Conservation (phyloP, 768 basidiomycete genomes). For the Suillus subaureus region DNA sequence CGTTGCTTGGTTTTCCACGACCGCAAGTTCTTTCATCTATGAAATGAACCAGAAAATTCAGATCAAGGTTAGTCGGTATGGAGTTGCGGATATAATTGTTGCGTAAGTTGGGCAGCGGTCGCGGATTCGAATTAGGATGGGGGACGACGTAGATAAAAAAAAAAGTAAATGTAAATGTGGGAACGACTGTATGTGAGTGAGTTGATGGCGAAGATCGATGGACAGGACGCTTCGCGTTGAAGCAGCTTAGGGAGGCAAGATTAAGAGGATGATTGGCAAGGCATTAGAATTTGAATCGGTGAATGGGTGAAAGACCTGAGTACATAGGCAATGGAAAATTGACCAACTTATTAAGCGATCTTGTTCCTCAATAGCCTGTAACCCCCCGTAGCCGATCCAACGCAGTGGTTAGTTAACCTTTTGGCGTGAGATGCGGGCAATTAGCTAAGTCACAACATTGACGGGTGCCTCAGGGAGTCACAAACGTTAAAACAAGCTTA, state of each 20-base stretch:
- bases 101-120: neutral
- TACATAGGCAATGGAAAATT: neutral
- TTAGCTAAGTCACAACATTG: too few species aligned
- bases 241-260: neutral
- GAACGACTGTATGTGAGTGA: neutral
- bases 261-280: neutral
- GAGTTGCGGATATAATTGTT: neutral
- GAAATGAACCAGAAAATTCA: neutral
- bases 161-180: neutral
- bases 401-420: neutral
- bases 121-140: neutral
- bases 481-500: too few species aligned
- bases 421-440: neutral
- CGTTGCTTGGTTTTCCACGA: conserved; percentile 13
- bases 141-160: neutral
- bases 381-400: neutral
- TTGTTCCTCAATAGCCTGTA: neutral
- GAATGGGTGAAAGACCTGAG: neutral
- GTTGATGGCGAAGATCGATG: neutral
- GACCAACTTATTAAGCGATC: neutral
- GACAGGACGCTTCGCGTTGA: neutral
- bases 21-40: conserved; percentile 18
- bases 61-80: neutral
- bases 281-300: neutral
- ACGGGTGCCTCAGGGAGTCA: too few species aligned